Conservation (phyloP, 2,329 filamentous ascomycete genomes). For the Sphaerulina populicola region DNA sequence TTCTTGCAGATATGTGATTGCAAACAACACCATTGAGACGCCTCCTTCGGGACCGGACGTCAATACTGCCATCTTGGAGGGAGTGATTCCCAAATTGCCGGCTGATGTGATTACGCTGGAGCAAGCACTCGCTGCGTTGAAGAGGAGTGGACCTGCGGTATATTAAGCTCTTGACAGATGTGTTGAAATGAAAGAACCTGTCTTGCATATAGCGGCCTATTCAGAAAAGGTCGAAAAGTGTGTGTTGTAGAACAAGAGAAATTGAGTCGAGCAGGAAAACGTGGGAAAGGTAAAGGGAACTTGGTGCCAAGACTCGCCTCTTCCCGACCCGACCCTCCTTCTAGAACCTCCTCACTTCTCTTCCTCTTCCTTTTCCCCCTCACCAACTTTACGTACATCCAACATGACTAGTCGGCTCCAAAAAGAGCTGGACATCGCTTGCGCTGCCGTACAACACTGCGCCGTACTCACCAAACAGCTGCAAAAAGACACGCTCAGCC, state of each 20-base stretch:
- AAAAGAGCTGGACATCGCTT: conserved; percentile 20
- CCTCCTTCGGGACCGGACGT: conserved; percentile 22
- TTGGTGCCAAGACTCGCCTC: no score
- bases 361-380: neutral
- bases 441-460: conserved; percentile 19
- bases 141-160: conserved; percentile 23
- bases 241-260: no score
- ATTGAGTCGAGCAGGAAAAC: no score
- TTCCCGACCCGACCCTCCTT: no score
- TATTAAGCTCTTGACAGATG: conserved; percentile 14
- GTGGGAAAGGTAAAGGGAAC: no score
- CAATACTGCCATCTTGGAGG: conserved; percentile 27
- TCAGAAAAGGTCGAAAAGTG: no score
- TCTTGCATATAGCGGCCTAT: no score
- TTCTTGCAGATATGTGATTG: conserved; percentile 23
- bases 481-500: conserved; percentile 37
- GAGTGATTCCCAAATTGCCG: conserved; percentile 28
- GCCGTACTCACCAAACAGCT: conserved; percentile 50
- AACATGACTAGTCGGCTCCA: conserved; percentile 13
- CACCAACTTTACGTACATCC: neutral
- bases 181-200: no score
- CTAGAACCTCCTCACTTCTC: neutral
- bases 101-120: conserved; percentile 30
- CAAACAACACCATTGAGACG: conserved; percentile 30
- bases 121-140: conserved; percentile 28